Conservation (phyloP, 148 eudicot species). For the Amaranthus palmeri region DNA sequence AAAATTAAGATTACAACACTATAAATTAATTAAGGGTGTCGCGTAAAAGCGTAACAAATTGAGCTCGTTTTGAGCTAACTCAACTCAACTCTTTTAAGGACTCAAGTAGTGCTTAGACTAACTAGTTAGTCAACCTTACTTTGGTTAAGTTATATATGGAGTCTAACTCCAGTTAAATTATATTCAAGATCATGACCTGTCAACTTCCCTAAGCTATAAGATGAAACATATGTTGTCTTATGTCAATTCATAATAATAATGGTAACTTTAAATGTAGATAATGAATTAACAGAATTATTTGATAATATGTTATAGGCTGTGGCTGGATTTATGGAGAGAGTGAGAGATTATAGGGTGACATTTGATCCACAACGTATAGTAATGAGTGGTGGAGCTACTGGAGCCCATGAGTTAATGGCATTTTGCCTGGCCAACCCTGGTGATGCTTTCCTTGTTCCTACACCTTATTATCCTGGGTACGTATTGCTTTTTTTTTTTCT, state of each 20-base stretch:
- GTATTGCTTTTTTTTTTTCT: neutral
- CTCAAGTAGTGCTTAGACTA: neutral
- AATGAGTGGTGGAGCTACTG: slow-evolving; percentile 57
- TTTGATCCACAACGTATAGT: slow-evolving; percentile 41
- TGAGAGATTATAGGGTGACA: slow-evolving; percentile 40
- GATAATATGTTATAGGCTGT: slow-evolving; percentile 27
- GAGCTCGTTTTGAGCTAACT: neutral
- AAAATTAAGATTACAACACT: too few relatives aligned
- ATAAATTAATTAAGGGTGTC: neutral
- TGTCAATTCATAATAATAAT: neutral
- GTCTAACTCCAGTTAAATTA: neutral
- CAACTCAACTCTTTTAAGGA: neutral
- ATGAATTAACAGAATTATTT: neutral
- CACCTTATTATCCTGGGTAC: slow-evolving; percentile 54
- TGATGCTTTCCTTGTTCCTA: slow-evolving; percentile 45
- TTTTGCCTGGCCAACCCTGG: slow-evolving; percentile 49
- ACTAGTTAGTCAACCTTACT: neutral
- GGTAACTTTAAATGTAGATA: neutral
- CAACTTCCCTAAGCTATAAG: neutral
- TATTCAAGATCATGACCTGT: neutral
- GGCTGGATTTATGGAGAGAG: slow-evolving; percentile 48
- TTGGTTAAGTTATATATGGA: neutral
- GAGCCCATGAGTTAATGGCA: slow-evolving; percentile 46
- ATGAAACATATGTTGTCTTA: neutral
- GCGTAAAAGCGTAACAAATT: neutral